These are phyloP conservation scores for Cyclaneusma minus DNA, from an alignment of 2,329 filamentous ascomycete genomes.

Conservation along the genomic window DNA sequence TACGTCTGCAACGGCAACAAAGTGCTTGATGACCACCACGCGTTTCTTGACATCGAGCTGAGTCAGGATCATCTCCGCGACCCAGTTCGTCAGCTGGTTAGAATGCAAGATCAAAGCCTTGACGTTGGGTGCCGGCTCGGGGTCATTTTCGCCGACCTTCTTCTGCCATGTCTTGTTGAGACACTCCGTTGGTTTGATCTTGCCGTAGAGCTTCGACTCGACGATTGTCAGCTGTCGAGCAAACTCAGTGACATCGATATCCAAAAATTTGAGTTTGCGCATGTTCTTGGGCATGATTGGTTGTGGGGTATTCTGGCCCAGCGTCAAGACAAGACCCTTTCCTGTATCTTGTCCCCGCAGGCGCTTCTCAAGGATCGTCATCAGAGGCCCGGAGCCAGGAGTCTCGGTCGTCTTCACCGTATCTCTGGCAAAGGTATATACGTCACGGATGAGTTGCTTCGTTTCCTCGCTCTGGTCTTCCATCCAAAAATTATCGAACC, in stretches of 20 bases:
- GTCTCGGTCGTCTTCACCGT: slow-evolving; percentile 89
- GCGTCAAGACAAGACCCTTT: slow-evolving; percentile 73
- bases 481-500: slow-evolving; percentile 99
- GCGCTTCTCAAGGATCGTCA: slow-evolving; percentile 78
- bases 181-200: slow-evolving; percentile 91
- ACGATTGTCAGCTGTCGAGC: slow-evolving; percentile 96
- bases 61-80: slow-evolving; percentile 94
- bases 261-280: slow-evolving; percentile 97
- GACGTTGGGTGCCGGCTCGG: slow-evolving; percentile 82
- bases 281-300: slow-evolving; percentile 97
- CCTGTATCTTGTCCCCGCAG: slow-evolving; percentile 76
- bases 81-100: slow-evolving; percentile 98
- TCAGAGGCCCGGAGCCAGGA: slow-evolving; percentile 69
- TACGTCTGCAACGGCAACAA: slow-evolving; percentile 90
- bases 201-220: slow-evolving; percentile 84
- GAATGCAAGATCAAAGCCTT: slow-evolving; percentile 95
- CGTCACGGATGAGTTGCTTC: slow-evolving; percentile 70
- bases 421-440: slow-evolving; percentile 82
- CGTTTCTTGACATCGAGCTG: slow-evolving; percentile 91
- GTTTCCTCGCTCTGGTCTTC: slow-evolving; percentile 77
- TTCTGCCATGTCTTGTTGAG: slow-evolving; percentile 99
- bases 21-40: slow-evolving; percentile 96
- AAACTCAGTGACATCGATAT: slow-evolving; percentile 92
- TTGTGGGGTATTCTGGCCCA: slow-evolving; percentile 66
- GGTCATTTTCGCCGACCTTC: slow-evolving; percentile 67